phyloP scores from a whole-genome alignment of 108 stramenopile species.

The Poteriospumella lacustris region DNA sequence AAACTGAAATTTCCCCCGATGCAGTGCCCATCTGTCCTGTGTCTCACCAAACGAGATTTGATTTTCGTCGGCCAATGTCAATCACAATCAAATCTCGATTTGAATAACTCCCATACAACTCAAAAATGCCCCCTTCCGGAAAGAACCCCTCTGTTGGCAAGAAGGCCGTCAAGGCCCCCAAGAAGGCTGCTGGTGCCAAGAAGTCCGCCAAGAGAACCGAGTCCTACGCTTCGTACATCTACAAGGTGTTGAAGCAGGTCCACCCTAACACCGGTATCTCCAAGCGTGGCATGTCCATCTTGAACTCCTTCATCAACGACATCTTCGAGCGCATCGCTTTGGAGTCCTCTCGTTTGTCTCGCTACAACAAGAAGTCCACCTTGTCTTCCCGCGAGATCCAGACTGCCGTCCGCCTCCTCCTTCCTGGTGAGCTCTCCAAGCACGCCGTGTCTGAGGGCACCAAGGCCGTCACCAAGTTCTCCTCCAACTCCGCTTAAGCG shows the following conservation, averaged over 20 bases:
- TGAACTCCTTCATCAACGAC: constrained; percentile 91
- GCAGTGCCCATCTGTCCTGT: no score
- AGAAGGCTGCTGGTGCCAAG: constrained; percentile 10
- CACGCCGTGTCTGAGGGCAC: constrained; percentile 72
- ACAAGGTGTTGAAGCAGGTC: constrained; percentile 79
- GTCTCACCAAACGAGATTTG: no score
- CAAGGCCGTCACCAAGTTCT: constrained; percentile 60
- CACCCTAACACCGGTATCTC: constrained; percentile 75
- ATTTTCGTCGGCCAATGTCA: no score
- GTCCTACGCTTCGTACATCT: constrained; percentile 80
- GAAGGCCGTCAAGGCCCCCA: constrained; percentile 13
- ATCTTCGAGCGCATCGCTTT: constrained; percentile 80
- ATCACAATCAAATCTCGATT: no score
- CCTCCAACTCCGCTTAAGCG: constrained; percentile 16
- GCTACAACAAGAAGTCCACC: constrained; percentile 88
- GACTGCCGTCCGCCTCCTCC: constrained; percentile 79
- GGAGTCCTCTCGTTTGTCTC: constrained; percentile 77
- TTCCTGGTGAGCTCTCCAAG: constrained; percentile 86
- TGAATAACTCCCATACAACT: no score
- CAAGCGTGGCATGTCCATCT: constrained; percentile 82
- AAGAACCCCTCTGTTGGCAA: constrained; percentile 12
- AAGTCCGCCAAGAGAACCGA: constrained; percentile 30
- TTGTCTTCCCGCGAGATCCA: constrained; percentile 81
- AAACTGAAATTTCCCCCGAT: background rate
- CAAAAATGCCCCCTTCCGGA: no score